phyloP scores from a whole-genome alignment of 1,139 yeast genomes.

The Candida frijolesensis region DNA sequence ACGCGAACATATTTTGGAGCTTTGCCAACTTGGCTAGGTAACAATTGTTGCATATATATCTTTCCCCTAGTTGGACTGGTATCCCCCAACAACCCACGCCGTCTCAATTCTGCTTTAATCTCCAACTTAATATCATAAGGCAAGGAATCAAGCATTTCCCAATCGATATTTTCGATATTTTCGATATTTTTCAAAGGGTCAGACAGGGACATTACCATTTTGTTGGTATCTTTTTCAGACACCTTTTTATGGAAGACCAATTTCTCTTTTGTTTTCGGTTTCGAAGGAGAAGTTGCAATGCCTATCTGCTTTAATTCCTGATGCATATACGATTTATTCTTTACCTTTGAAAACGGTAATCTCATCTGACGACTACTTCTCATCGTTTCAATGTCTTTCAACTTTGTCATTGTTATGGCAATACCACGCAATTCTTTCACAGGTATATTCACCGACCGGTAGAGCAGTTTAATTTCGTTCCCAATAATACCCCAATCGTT shows the following conservation, averaged over 20 bases:
- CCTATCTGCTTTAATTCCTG: constrained; percentile 13
- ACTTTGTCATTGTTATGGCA: constrained; percentile 64
- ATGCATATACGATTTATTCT: constrained; percentile 10
- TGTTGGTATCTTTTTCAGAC: constrained; percentile 1
- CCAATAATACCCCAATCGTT: constrained; percentile 63
- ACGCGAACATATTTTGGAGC: constrained; percentile 38
- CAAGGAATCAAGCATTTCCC: constrained; percentile 55
- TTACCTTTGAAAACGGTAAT: constrained; percentile 33
- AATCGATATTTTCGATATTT: constrained; percentile 49
- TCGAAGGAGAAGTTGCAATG: constrained; percentile 16
- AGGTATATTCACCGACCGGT: constrained; percentile 59
- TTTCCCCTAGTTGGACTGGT: constrained; percentile 23
- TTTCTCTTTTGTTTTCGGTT: constrained; percentile 8
- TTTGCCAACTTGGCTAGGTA: constrained; percentile 36
- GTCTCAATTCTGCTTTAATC: constrained; percentile 43
- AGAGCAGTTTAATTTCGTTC: constrained; percentile 59
- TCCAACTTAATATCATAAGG: constrained; percentile 58
- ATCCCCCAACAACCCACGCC: constrained; percentile 30
- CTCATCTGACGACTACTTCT: constrained; percentile 40
- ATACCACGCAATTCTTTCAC: constrained; percentile 77
- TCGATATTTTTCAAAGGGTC: constrained; percentile 10
- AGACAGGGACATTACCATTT: not conserved
- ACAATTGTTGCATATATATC: constrained; percentile 42
- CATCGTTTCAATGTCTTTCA: constrained; percentile 42
- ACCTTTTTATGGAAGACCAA: constrained; percentile 7